Percentiles rank a stretch among this genome's conserved stretches.
Conservation (phyloP, 768 basidiomycete genomes). For the Hebeloma cylindrosporum region DNA sequence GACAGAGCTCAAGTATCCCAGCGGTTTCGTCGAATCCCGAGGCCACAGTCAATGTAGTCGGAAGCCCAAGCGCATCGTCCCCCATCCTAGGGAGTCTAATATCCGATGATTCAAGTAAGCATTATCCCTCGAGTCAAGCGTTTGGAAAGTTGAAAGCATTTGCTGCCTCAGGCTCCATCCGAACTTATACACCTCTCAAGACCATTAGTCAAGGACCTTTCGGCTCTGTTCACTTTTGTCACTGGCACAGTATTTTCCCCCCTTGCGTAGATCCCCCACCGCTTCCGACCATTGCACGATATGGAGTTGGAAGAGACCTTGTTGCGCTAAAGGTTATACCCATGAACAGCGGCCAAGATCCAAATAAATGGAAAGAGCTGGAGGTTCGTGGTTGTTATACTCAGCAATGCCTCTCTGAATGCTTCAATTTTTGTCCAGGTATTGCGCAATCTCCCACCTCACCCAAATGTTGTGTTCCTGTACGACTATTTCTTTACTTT, state of each 20-base stretch:
- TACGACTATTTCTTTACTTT: slow-evolving; percentile 91
- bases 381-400: slow-evolving; percentile 1
- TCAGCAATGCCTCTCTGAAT: background rate
- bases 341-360: background rate
- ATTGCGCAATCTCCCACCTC: slow-evolving; percentile 82
- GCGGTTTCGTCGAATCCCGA: too few relatives aligned
- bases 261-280: slow-evolving; percentile 6
- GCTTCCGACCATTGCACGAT: slow-evolving; percentile 4
- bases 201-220: slow-evolving; percentile 90
- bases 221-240: slow-evolving; percentile 91
- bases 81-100: too few relatives aligned
- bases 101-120: too few relatives aligned
- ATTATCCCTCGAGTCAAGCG: too few relatives aligned
- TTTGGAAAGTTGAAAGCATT: background rate
- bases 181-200: slow-evolving; percentile 89
- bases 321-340: slow-evolving; percentile 7
- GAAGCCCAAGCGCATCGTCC: too few relatives aligned
- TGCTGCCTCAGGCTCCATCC: slow-evolving; percentile 57
- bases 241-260: slow-evolving; percentile 63
- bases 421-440: slow-evolving; percentile 64
- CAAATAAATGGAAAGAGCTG: slow-evolving; percentile 4
- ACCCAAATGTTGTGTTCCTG: slow-evolving; percentile 91
- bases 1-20: too few relatives aligned
- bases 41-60: too few relatives aligned
- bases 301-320: slow-evolving; percentile 6